These are phyloP conservation scores for Sequoiadendron giganteum DNA, from an alignment of 75 land plant species.

Conservation along the genomic window DNA sequence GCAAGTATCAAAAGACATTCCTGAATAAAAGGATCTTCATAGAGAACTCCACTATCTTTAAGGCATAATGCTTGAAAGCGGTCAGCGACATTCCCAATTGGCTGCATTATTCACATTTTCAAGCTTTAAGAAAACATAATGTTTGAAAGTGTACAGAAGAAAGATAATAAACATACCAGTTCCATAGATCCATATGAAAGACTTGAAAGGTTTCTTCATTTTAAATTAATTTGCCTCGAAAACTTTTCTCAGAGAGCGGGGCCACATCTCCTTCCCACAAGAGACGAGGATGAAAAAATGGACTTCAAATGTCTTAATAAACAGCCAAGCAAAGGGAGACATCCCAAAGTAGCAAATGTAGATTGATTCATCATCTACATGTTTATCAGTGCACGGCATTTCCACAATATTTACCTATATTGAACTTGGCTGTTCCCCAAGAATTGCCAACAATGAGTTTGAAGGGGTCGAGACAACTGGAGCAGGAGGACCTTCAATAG, in stretches of 20 bases:
- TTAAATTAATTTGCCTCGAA: neutral
- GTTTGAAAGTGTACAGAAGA: neutral
- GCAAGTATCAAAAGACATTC: conserved; percentile 26
- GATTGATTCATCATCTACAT: neutral
- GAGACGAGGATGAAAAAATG: no score
- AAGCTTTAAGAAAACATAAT: neutral
- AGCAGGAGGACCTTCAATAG: conserved; percentile 91
- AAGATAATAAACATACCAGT: neutral
- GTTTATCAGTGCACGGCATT: neutral
- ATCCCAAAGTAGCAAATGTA: neutral
- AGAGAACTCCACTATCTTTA: conserved; percentile 95
- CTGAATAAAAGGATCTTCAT: conserved; percentile 97
- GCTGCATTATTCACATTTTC: conserved; percentile 36
- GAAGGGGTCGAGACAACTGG: conserved; percentile 27
- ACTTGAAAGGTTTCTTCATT: neutral
- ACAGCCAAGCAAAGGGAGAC: neutral
- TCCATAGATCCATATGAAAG: neutral
- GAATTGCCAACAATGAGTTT: conserved; percentile 41
- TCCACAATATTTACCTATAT: conserved; percentile 63
- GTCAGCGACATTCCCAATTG: conserved; percentile 78
- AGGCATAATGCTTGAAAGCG: conserved; percentile 74
- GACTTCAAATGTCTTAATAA: no score
- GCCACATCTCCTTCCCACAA: no score
- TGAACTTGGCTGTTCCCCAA: conserved; percentile 54
- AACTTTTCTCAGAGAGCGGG: neutral